These are phyloP conservation scores for Lichtheimia hyalospora DNA, from an alignment of 371 early-diverging fungal genomes.

Conservation along the genomic window DNA sequence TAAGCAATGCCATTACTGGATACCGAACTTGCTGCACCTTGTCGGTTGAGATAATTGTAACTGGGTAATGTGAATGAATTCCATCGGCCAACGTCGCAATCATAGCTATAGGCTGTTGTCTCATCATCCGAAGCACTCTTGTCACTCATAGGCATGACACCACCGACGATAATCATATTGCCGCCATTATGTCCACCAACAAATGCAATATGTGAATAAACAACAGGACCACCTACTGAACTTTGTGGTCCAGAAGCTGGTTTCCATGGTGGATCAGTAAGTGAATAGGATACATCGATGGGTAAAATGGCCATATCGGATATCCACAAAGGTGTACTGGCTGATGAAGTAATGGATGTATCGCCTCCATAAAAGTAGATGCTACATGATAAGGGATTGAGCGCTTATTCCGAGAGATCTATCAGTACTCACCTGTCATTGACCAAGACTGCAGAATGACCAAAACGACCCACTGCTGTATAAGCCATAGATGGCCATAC, in stretches of 20 bases:
- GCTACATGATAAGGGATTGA: constrained; percentile 8
- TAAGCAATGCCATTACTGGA: constrained; percentile 31
- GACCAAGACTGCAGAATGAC: constrained; percentile 26
- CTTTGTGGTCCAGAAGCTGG: constrained; percentile 39
- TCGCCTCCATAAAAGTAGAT: constrained; percentile 48
- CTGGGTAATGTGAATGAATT: constrained; percentile 34
- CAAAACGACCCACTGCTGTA: constrained; percentile 25
- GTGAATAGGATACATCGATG: constrained; percentile 20
- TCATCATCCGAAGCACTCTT: constrained; percentile 20
- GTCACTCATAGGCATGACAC: constrained; percentile 27
- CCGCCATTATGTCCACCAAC: constrained; percentile 23
- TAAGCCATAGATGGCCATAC: constrained; percentile 9
- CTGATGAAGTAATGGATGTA: constrained; percentile 27
- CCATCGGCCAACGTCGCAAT: constrained; percentile 35
- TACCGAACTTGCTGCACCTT: constrained; percentile 34
- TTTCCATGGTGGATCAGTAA: constrained; percentile 42
- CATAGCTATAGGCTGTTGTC: constrained; percentile 32
- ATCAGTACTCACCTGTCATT: constrained; percentile 22
- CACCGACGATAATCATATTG: constrained; percentile 42
- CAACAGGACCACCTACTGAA: constrained; percentile 37
- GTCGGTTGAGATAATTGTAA: constrained; percentile 29
- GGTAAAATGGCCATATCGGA: constrained; percentile 43
- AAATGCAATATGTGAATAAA: constrained; percentile 40
- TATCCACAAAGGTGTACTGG: constrained; percentile 29
- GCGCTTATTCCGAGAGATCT: background rate